Conservation (phyloP, 2,329 filamentous ascomycete species). For the Pseudocercospora macadamiae region DNA sequence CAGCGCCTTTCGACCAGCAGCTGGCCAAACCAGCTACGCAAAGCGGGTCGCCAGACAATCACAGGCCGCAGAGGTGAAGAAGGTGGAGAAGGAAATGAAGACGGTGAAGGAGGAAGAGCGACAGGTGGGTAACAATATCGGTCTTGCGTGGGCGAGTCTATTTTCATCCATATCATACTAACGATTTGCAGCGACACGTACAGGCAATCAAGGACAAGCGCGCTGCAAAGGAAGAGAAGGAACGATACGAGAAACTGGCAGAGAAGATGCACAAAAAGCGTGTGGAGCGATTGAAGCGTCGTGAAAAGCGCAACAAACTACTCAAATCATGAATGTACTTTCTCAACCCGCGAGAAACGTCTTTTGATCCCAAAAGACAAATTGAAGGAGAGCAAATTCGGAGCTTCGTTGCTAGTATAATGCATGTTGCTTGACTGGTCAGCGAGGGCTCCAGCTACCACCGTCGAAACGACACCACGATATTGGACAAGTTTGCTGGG, state of each 20-base stretch:
- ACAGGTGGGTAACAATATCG: slow-evolving; percentile 60
- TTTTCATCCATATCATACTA: slow-evolving; percentile 19
- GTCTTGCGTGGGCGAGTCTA: not conserved
- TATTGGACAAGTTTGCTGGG: too few species aligned
- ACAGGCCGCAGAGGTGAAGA: slow-evolving; percentile 76
- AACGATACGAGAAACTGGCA: slow-evolving; percentile 89
- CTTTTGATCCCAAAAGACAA: not conserved
- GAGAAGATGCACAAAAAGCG: slow-evolving; percentile 98
- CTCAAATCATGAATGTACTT: slow-evolving; percentile 49
- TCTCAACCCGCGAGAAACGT: not conserved
- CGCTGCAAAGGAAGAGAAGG: slow-evolving; percentile 88
- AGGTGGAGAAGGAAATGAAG: slow-evolving; percentile 93
- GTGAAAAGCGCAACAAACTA: slow-evolving; percentile 94
- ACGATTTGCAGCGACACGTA: slow-evolving; percentile 65
- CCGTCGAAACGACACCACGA: too few species aligned
- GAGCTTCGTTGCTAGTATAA: too few species aligned
- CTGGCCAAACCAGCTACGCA: slow-evolving; percentile 77
- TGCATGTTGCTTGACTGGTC: too few species aligned
- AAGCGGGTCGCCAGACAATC: slow-evolving; percentile 73
- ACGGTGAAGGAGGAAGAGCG: slow-evolving; percentile 91
- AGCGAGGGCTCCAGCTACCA: too few species aligned
- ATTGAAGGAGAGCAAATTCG: too few species aligned
- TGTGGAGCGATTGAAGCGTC: slow-evolving; percentile 87
- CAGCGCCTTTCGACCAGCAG: slow-evolving; percentile 79
- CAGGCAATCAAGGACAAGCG: slow-evolving; percentile 82